Evolutionary conservation across 164 flowering plant species (phyloP), one percentile per base, ranked within the genome.

Genomic region (Taxillus chinensis): DNA sequence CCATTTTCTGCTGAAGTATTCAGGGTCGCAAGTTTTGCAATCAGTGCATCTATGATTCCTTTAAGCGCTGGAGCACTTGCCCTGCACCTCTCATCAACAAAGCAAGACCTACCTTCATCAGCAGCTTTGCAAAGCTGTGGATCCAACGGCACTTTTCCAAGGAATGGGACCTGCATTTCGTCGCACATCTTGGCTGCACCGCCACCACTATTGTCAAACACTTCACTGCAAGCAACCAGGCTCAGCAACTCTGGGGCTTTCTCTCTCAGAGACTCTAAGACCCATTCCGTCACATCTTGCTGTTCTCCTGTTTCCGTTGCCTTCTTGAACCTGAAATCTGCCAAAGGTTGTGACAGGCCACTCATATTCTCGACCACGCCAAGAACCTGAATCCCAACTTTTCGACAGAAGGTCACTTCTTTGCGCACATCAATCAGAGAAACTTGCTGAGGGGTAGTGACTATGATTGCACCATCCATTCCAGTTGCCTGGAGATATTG

Each of bases 361-460:
- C 96, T 90, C 96, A 92, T 87, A 71, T 92, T 92, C 79, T 92
- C 98, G 0, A 92, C 96, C 14, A 92, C 93, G 53, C 98, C 98
- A 8, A 92, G 83, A 54, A 92, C 83, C 6, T 57, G 61, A 2
- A 92, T 68, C 13, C 86, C 87, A 39, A 89, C 93, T 64, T 81
- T 90, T 74, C 83, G 87, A 82, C 98, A 92, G 72, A 92, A 92
- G 68, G 73, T 90, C 13, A 92, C 85, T 73, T 92, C 96, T 75
- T 92, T 92, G 14, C 96, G 71, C 8, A 92, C 96, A 69, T 92
- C 98, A 39, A 85, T 89, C 50, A 92, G 69, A 61, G 98, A 92
- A 14, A 90, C 96, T 62, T 92, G 85, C 62, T 92, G 96, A 3
- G 98, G 98, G 5, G 96, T 92, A 17, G 96, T 90, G 16, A 92